Base-by-base conservation (phyloP, 495 filamentous ascomycete species). In the Lasiosphaeria ovina region DNA sequence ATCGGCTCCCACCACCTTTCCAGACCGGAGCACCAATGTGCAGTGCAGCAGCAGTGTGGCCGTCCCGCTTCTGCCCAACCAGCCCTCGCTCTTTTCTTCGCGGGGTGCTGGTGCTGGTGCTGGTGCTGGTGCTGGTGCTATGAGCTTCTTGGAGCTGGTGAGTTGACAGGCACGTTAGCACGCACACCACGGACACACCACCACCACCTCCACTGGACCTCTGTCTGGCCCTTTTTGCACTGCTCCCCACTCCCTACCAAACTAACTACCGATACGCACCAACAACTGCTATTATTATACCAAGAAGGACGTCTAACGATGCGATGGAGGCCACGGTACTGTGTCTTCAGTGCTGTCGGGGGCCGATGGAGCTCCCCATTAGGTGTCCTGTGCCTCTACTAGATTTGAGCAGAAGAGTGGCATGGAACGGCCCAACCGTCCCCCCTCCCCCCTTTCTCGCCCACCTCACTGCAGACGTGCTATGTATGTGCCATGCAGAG, bases 201-300 rank as follows among this genome's bases (percentile, higher is more conserved):
- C 44, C 16, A 32, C 61, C 62, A 59, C 57, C 55, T 57, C 49
- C 56, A 62, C 57, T 63, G 49, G 66, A 50, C 53, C 45, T 59
- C 59, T 50, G 66, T 63, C 65, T 24, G 24, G 24, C 24, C 24
- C 24, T 24, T 24, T 24, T 24, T 24, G 24, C 24, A 24, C 24
- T 24, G 24, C 24, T 24, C 24, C 24, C 24, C 24, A 24, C 24
- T 2, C 24, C 24, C 24, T 24, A 24, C 24, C 24, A 24, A 24
- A 24, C 24, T 2, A 24, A 24, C 24, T 24, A 24, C 24, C 24
- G 24, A 24, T 24, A 63, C 66, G 49, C 53, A 62, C 48, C 59
- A 57, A 36, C 56, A 45, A 64, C 60, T 70, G 69, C 75, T 77
- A 75, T 77, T 69, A 76, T 74, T 74, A 73, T 64, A 62, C 62